phyloP scores from a whole-genome alignment of 805 yeast species.

The Hemisphaericaspora nanyangensis region DNA sequence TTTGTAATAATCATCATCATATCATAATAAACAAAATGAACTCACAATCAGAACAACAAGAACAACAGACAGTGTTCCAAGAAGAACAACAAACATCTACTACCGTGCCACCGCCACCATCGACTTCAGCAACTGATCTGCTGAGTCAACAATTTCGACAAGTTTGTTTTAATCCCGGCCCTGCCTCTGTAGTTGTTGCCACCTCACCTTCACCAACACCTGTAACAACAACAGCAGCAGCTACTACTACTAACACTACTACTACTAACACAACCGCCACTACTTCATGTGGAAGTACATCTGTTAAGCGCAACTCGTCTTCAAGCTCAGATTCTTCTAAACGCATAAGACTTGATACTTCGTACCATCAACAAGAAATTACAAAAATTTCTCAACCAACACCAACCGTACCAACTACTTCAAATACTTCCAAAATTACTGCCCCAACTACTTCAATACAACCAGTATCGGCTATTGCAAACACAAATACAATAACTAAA shows the following conservation, averaged over 20 bases:
- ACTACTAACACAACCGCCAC: not conserved
- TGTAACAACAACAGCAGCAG: not conserved
- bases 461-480: constrained; percentile 1
- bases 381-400: not conserved
- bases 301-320: constrained; percentile 17
- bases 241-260: not conserved
- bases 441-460: constrained; percentile 3
- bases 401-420: constrained; percentile 1
- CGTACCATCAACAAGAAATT: constrained; percentile 1
- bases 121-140: constrained; percentile 1
- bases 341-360: constrained; percentile 18
- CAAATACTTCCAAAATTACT: constrained; percentile 3
- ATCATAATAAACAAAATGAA: too few relatives aligned
- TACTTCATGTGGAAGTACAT: not conserved
- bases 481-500: constrained; percentile 12
- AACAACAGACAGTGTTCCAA: constrained; percentile 4
- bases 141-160: constrained; percentile 8
- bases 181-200: not conserved
- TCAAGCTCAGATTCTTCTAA: constrained; percentile 13
- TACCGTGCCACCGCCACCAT: constrained; percentile 9
- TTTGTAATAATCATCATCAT: too few relatives aligned
- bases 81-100: constrained; percentile 2
- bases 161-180: constrained; percentile 7
- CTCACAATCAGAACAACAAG: constrained; percentile 5
- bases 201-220: not conserved